Evolutionary conservation across 306 rosid species (phyloP).

Genomic region (Heteromeles arbutifolia): DNA sequence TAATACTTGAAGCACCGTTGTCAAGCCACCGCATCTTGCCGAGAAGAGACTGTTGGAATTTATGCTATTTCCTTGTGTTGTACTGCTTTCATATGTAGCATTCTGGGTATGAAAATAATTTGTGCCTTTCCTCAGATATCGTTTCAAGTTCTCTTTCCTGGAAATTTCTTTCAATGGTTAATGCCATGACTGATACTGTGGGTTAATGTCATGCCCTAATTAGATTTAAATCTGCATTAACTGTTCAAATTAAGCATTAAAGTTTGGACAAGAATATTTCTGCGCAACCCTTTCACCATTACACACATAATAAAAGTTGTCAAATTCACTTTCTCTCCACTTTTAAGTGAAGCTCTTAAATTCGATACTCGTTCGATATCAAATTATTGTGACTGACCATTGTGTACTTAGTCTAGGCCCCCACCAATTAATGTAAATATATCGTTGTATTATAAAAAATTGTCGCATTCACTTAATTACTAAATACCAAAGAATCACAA

Average conservation of each 20-base stretch:
- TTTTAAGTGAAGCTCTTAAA: background rate
- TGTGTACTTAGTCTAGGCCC: background rate
- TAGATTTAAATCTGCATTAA: background rate
- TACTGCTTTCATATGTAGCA: too few species aligned
- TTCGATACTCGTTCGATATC: background rate
- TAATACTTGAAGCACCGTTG: too few species aligned
- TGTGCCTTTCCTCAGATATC: too few species aligned
- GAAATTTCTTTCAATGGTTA: conserved; percentile 1
- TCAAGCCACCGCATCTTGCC: too few species aligned
- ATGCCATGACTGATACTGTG: background rate
- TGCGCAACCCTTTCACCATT: background rate
- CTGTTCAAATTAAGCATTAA: background rate
- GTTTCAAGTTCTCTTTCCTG: too few species aligned
- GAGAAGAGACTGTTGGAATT: too few species aligned
- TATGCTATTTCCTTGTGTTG: too few species aligned
- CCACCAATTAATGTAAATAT: too few species aligned
- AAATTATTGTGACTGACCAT: background rate
- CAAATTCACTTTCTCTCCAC: too few species aligned
- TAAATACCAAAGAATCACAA: too few species aligned
- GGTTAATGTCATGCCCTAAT: background rate
- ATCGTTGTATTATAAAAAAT: background rate
- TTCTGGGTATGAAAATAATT: too few species aligned
- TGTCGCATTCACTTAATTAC: too few species aligned
- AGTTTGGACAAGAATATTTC: background rate
- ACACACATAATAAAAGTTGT: background rate